Conservation (phyloP, 768 basidiomycete genomes). For the Suillus hirtellus region DNA sequence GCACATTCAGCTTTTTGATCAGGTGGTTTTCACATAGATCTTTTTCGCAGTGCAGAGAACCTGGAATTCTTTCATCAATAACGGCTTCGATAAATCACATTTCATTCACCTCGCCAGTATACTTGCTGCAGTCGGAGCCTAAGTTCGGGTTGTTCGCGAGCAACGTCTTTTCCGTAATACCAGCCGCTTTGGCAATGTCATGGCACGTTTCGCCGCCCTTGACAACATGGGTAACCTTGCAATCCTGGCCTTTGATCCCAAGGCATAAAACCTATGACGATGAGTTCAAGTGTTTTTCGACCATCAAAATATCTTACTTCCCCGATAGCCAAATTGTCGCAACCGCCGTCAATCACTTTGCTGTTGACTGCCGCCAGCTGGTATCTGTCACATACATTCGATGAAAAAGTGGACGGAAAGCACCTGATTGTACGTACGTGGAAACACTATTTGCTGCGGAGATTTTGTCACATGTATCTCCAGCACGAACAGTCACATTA, state of each 20-base stretch:
- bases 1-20: too few species aligned
- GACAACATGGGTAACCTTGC: constrained; percentile 50
- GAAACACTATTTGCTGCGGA: constrained; percentile 48
- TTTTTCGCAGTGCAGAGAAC: constrained; percentile 28
- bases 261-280: constrained; percentile 50
- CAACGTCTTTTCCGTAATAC: constrained; percentile 44
- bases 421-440: constrained; percentile 36
- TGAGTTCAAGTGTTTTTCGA: constrained; percentile 2
- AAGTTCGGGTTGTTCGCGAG: constrained; percentile 68
- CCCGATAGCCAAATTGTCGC: constrained; percentile 56
- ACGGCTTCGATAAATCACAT: neutral
- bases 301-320: constrained; percentile 36
- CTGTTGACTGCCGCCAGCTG: constrained; percentile 58
- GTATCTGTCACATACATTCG: constrained; percentile 46
- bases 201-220: constrained; percentile 52
- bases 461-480: constrained; percentile 60
- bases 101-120: constrained; percentile 52
- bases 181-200: constrained; percentile 39
- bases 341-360: constrained; percentile 48
- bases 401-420: neutral
- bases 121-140: constrained; percentile 42
- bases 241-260: constrained; percentile 57
- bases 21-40: constrained; percentile 16
- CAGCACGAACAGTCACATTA: constrained; percentile 48
- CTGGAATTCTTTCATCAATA: constrained; percentile 13